phyloP scores from a whole-genome alignment of 1,139 yeast species.

The Blastobotrys indianensis region DNA sequence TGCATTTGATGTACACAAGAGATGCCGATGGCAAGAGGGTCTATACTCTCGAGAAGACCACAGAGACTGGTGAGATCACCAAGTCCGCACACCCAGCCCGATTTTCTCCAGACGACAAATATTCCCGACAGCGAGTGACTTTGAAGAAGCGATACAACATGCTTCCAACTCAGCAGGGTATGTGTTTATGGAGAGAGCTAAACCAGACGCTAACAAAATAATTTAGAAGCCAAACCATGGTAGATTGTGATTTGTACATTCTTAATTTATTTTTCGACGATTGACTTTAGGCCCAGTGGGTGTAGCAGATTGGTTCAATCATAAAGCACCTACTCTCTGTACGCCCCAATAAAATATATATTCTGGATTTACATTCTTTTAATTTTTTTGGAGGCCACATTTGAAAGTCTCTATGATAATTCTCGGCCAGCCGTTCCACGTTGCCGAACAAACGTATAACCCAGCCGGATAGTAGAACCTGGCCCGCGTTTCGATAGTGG shows the following conservation, averaged over 20 bases:
- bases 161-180: conserved; percentile 74
- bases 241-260: not conserved
- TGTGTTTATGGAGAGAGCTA: conserved; percentile 14
- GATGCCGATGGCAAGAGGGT: conserved; percentile 93
- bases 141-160: conserved; percentile 90
- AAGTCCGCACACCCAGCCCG: conserved; percentile 99
- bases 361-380: too few species aligned
- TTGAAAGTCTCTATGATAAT: too few species aligned
- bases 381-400: too few species aligned
- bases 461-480: too few species aligned
- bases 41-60: conserved; percentile 81
- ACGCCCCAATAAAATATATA: not conserved
- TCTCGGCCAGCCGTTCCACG: too few species aligned
- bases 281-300: too few species aligned
- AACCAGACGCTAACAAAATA: not conserved
- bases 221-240: conserved; percentile 9
- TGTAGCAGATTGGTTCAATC: not conserved
- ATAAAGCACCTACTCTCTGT: not conserved
- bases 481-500: too few species aligned
- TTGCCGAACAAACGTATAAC: too few species aligned
- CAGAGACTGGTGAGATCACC: conserved; percentile 88
- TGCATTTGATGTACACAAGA: conserved; percentile 98
- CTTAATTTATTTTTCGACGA: not conserved
- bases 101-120: conserved; percentile 98
- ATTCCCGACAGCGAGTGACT: conserved; percentile 97